phyloP scores from a whole-genome alignment of 495 filamentous ascomycete species.

The Penicillium paxilli region DNA sequence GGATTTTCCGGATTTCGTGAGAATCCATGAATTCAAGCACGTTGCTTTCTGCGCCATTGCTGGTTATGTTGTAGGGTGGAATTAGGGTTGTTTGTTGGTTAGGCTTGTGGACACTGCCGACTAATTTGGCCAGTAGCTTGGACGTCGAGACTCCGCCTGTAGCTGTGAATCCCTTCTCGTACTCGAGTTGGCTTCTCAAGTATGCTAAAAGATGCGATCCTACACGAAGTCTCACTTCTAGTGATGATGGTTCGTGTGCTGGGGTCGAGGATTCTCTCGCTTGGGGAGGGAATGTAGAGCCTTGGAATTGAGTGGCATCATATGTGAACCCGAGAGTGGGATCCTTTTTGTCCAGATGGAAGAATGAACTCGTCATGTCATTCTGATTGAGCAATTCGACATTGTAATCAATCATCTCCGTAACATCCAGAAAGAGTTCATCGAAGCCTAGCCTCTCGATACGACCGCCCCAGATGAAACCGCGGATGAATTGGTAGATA shows the following conservation, averaged over 20 bases:
- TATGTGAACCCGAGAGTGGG: constrained; percentile 78
- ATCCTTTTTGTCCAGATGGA: constrained; percentile 72
- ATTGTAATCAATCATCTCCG: constrained; percentile 84
- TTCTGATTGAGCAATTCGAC: constrained; percentile 64
- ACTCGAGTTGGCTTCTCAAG: constrained; percentile 69
- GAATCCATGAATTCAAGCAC: constrained; percentile 69
- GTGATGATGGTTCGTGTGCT: constrained; percentile 11
- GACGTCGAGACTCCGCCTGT: constrained; percentile 87
- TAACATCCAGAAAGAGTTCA: constrained; percentile 79
- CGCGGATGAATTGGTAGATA: constrained; percentile 67
- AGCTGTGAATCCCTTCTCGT: constrained; percentile 79
- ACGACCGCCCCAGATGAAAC: constrained; percentile 70
- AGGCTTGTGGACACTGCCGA: constrained; percentile 82
- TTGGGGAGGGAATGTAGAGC: constrained; percentile 53
- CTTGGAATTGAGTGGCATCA: constrained; percentile 64
- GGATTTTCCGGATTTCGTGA: constrained; percentile 78
- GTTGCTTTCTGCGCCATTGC: constrained; percentile 39
- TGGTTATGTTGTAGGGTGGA: constrained; percentile 50
- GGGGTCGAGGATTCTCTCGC: not conserved
- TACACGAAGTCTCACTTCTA: constrained; percentile 59
- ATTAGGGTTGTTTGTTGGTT: constrained; percentile 81
- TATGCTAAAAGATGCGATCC: constrained; percentile 75
- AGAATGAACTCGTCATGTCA: constrained; percentile 68
- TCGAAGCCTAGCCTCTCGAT: constrained; percentile 85
- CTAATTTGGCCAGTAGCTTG: constrained; percentile 82